Conservation (phyloP, 257 asterid genomes). For the Nicotiana tomentosiformis region DNA sequence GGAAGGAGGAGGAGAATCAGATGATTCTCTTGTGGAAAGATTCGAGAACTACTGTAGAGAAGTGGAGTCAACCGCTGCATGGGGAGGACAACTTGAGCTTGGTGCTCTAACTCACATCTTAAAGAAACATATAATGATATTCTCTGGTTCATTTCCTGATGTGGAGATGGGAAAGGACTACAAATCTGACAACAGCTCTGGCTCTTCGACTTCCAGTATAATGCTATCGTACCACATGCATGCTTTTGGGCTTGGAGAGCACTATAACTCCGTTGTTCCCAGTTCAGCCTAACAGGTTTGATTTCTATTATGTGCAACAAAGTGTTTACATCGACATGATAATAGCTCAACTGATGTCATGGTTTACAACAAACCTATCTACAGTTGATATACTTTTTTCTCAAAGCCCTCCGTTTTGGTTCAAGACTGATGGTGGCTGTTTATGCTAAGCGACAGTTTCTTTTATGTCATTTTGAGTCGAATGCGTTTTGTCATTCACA, state of each 20-base stretch:
- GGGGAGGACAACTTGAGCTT: constrained; percentile 98
- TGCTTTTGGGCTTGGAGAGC: constrained; percentile 99
- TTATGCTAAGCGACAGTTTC: background rate
- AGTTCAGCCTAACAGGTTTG: constrained; percentile 14
- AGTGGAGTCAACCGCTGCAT: constrained; percentile 82
- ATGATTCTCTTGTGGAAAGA: constrained; percentile 42
- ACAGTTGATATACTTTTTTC: too few species aligned
- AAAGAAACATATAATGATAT: constrained; percentile 72
- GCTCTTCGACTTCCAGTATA: constrained; percentile 38
- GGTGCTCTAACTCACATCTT: constrained; percentile 88
- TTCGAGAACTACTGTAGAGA: constrained; percentile 83
- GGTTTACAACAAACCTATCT: background rate
- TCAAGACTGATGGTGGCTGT: too few species aligned
- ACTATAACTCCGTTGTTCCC: constrained; percentile 82
- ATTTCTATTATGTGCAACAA: constrained; percentile 1
- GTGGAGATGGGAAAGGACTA: constrained; percentile 99
- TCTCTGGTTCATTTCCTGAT: constrained; percentile 91
- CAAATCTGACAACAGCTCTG: constrained; percentile 33
- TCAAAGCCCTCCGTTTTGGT: too few species aligned
- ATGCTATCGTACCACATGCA: constrained; percentile 81
- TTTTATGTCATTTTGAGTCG: background rate
- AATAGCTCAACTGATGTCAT: background rate
- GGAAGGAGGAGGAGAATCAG: constrained; percentile 46
- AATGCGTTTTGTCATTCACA: background rate
- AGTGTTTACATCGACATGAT: background rate